Base-by-base conservation (phyloP, 2,329 filamentous ascomycete species). In the Aspergillus aculeatinus region DNA sequence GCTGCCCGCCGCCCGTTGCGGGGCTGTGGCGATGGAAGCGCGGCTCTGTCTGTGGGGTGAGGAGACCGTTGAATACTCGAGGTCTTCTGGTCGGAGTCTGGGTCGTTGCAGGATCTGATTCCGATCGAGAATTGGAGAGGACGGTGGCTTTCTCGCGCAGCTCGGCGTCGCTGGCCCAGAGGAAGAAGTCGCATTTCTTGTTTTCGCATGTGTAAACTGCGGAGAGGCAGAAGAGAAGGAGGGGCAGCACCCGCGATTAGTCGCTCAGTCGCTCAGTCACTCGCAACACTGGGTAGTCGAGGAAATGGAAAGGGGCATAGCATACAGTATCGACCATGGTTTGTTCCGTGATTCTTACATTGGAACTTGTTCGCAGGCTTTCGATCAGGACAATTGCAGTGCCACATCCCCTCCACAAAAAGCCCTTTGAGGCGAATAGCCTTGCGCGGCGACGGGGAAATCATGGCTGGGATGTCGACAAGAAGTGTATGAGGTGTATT, bases 111-210 rank as follows among this genome's bases (percentile, higher is more conserved):
- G 58, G 21, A 23, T 48, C 19, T 3, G 76, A 72, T 65, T 85
- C 83, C 2, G 77, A 80, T 55, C 76, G 73, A 25, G 81, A 79
- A 63, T 83, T 84, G 62, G 74, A 79, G 61, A 83, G 68, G 5
- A 85, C 72, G 23, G 79, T 78, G 11, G 72, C 72, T 60, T 81
- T 79, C 69, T 85, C 82, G 21, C 85, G 76, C n/a, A 74, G 63
- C 63, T 82, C 79, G 14, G 85, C 85, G 57, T 87, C 83, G 57
- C 82, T 80, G 14, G 82, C 79, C 85, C 85, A 88, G 0, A 88
- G 76, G 59, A 87, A 88, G 76, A 88, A 87, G 5, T 75, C 77
- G 68, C 86, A 88, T 47, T 79, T 75, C 50, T 80, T 74, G 65
- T 80, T 79, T 64, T 85, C 83, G 67, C 85, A 88, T 4, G 81